Conservation (phyloP, 495 filamentous ascomycete genomes). For the Tuber brumale region DNA sequence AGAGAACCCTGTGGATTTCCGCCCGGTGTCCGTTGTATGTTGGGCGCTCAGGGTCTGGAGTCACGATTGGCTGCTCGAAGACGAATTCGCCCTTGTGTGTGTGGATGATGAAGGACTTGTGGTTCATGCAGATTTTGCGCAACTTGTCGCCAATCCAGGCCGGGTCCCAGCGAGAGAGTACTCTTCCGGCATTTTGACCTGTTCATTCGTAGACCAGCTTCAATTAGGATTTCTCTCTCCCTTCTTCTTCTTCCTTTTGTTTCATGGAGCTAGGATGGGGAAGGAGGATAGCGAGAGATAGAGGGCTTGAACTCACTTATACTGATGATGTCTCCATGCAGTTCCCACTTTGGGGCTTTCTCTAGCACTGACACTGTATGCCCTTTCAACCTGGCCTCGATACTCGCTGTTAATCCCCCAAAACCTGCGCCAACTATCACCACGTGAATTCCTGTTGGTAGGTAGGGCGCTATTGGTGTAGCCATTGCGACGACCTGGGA, state of each 20-base stretch:
- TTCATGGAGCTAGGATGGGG: constrained; percentile 47
- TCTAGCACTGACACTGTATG: constrained; percentile 57
- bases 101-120: constrained; percentile 36
- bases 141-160: constrained; percentile 29
- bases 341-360: constrained; percentile 38
- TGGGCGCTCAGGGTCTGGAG: constrained; percentile 31
- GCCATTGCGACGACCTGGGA: constrained; percentile 22
- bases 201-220: constrained; percentile 1
- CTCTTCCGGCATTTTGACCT: constrained; percentile 39
- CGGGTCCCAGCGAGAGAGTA: constrained; percentile 38
- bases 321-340: constrained; percentile 40
- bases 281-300: constrained; percentile 53
- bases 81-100: constrained; percentile 36
- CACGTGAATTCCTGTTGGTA: constrained; percentile 53
- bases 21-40: constrained; percentile 57
- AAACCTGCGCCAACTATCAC: constrained; percentile 60
- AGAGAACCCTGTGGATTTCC: constrained; percentile 57
- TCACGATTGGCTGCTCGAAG: constrained; percentile 33
- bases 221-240: background rate
- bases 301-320: constrained; percentile 40
- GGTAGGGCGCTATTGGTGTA: constrained; percentile 36
- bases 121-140: constrained; percentile 35
- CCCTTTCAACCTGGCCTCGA: constrained; percentile 60
- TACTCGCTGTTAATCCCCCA: constrained; percentile 57
- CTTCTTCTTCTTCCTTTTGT: background rate